Conservation (phyloP, 2,329 filamentous ascomycete species). For the Colletotrichum spinosum region DNA sequence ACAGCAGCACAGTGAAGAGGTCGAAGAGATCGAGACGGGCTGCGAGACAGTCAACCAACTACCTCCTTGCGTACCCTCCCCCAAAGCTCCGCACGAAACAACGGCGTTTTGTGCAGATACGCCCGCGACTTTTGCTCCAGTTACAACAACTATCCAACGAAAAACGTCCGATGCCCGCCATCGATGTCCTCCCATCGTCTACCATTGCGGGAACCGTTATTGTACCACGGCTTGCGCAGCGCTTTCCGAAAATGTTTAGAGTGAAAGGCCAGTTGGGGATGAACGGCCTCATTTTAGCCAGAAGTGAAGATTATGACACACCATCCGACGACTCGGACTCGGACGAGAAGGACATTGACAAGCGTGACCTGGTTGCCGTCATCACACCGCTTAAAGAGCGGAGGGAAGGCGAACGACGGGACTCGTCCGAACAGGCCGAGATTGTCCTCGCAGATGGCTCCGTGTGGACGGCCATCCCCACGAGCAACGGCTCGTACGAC, state of each 20-base stretch:
- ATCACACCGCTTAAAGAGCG: conserved; percentile 67
- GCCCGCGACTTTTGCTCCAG: conserved; percentile 77
- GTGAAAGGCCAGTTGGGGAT: conserved; percentile 72
- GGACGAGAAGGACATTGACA: conserved; percentile 62
- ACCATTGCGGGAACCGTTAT: conserved; percentile 66
- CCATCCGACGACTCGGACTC: conserved; percentile 57
- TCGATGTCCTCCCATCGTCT: conserved; percentile 80
- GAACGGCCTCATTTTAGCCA: conserved; percentile 78
- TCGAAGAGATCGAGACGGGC: conserved; percentile 37
- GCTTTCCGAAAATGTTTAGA: conserved; percentile 73
- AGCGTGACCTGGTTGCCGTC: conserved; percentile 72
- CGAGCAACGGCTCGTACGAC: conserved; percentile 71
- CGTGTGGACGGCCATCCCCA: conserved; percentile 66
- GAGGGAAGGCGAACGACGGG: conserved; percentile 56
- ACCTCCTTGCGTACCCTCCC: conserved; percentile 75
- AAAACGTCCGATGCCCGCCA: conserved; percentile 72
- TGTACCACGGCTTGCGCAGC: conserved; percentile 68
- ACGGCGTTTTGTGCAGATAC: conserved; percentile 73
- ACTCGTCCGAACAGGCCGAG: conserved; percentile 66
- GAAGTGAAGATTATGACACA: conserved; percentile 73
- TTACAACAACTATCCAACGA: conserved; percentile 74
- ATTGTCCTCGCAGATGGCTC: conserved; percentile 75
- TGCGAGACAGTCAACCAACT: conserved; percentile 70
- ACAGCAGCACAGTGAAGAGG: conserved; percentile 53
- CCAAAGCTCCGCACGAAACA: conserved; percentile 70